These are phyloP conservation scores for Eutrema salsugineum DNA, from an alignment of 441 rosid genomes.

Conservation along the genomic window DNA sequence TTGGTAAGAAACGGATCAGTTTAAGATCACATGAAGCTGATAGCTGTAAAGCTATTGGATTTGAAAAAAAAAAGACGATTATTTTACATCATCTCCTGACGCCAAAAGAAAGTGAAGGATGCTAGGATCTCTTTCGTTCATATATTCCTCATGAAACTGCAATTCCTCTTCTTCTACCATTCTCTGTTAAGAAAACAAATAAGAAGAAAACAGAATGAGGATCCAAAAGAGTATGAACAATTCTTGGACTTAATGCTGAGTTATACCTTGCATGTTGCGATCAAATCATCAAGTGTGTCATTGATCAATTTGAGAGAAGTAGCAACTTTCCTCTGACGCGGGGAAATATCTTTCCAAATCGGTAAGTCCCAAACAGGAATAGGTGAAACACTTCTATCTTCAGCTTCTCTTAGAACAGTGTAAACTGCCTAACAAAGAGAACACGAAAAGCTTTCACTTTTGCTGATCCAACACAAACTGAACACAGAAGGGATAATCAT, in stretches of 20 bases:
- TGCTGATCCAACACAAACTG: constrained; percentile 10
- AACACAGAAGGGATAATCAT: neutral
- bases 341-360: constrained; percentile 93
- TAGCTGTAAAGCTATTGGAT: constrained; percentile 22
- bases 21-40: constrained; percentile 12
- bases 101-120: constrained; percentile 96
- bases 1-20: constrained; percentile 10
- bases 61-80: neutral
- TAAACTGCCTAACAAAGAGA: constrained; percentile 73
- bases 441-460: constrained; percentile 1
- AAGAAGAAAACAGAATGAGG: neutral
- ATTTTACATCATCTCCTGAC: constrained; percentile 82
- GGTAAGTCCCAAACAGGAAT: constrained; percentile 96
- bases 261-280: constrained; percentile 86
- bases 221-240: neutral
- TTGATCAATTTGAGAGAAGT: constrained; percentile 82
- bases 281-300: constrained; percentile 68
- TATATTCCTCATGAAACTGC: constrained; percentile 85
- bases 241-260: neutral
- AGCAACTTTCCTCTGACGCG: constrained; percentile 75
- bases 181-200: constrained; percentile 48
- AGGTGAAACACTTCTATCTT: constrained; percentile 92
- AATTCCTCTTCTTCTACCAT: constrained; percentile 96
- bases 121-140: constrained; percentile 98
- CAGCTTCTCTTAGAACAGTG: constrained; percentile 91